phyloP scores from a whole-genome alignment of 345 rosid species.

The Ceriops decandra region DNA sequence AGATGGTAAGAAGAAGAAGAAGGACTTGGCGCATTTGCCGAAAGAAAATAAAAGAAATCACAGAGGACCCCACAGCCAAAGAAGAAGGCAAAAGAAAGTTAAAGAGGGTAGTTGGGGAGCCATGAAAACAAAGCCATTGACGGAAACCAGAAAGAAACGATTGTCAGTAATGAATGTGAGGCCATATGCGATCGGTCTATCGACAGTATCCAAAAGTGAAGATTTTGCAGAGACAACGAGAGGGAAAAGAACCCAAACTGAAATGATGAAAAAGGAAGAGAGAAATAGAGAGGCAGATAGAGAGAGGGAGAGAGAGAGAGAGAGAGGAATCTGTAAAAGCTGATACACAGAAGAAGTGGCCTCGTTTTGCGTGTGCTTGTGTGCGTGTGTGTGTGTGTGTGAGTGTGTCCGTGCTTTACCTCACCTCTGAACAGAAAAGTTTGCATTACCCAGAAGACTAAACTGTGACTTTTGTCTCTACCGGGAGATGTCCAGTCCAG shows the following conservation, averaged over 20 bases:
- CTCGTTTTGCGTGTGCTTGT: constrained; percentile 23
- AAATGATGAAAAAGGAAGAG: constrained; percentile 1
- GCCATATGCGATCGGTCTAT: neutral
- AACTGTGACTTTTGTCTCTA: no score
- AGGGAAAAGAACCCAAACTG: constrained; percentile 1
- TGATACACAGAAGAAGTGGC: constrained; percentile 15
- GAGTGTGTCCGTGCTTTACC: no score
- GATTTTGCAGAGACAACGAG: neutral
- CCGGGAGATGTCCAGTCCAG: no score
- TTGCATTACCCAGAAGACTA: no score
- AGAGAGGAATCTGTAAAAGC: constrained; percentile 22
- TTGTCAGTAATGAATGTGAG: constrained; percentile 8
- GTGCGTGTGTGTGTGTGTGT: no score
- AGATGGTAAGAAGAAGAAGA: neutral
- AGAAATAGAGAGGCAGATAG: neutral
- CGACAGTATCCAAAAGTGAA: neutral
- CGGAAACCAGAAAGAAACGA: constrained; percentile 4
- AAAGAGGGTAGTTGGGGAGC: constrained; percentile 1
- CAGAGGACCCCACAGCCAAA: neutral
- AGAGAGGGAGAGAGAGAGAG: constrained; percentile 6
- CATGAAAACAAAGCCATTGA: constrained; percentile 13
- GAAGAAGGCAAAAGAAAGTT: neutral
- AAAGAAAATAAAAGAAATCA: neutral
- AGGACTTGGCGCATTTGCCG: neutral
- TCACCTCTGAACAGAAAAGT: no score